Conservation (phyloP, 2,329 filamentous ascomycete species). For the Trichoderma asperellum region DNA sequence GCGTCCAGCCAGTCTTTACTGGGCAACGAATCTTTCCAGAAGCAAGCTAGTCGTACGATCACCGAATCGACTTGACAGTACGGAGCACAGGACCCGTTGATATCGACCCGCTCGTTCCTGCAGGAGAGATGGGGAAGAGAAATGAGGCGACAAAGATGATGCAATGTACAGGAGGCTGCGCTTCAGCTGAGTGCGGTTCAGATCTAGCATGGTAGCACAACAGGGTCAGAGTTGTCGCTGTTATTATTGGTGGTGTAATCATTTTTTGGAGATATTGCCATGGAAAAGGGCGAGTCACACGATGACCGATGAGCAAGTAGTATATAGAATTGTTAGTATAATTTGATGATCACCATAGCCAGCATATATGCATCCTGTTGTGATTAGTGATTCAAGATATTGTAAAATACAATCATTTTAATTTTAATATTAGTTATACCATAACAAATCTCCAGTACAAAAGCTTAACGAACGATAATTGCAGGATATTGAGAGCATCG, state of each 20-base stretch:
- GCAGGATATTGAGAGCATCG: background rate
- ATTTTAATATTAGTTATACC: background rate
- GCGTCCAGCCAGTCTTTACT: background rate
- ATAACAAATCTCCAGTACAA: accelerated
- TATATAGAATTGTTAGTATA: background rate
- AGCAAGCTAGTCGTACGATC: conserved; percentile 1
- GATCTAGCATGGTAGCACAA: background rate
- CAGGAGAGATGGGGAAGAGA: background rate
- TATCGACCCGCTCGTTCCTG: conserved; percentile 21
- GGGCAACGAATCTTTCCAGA: background rate
- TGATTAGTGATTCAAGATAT: background rate
- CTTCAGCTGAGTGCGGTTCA: background rate
- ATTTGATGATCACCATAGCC: background rate
- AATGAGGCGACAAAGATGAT: background rate
- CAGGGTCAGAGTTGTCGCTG: background rate
- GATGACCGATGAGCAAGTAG: background rate
- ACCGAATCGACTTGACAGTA: background rate
- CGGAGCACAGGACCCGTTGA: background rate
- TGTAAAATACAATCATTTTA: background rate
- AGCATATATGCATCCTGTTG: background rate
- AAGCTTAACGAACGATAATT: background rate
- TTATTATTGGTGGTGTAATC: background rate
- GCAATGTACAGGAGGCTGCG: background rate
- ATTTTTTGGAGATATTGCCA: background rate
- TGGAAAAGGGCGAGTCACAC: background rate